phyloP scores from a whole-genome alignment of 176 grass and related monocot genomes.

The Typha latifolia region DNA sequence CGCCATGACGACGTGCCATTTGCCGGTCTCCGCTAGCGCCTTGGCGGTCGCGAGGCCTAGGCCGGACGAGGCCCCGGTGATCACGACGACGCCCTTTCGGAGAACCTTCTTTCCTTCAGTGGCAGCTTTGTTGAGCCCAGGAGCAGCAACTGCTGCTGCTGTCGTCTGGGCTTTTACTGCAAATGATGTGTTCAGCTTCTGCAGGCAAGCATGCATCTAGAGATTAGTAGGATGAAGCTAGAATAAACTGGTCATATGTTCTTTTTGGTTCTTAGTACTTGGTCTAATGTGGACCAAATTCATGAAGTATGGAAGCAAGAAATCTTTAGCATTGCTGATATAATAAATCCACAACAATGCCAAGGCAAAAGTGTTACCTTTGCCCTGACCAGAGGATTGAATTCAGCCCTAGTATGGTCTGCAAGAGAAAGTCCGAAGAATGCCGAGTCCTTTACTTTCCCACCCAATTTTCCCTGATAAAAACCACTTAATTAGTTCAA shows the following conservation, averaged over 20 bases:
- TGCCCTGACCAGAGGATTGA: slow-evolving; percentile 7
- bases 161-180: slow-evolving; percentile 41
- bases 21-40: slow-evolving; percentile 67
- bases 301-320: neutral
- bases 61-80: slow-evolving; percentile 80
- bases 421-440: slow-evolving; percentile 27
- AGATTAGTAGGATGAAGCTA: too few species aligned
- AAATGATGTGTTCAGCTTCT: slow-evolving; percentile 17
- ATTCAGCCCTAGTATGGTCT: slow-evolving; percentile 14
- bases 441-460: slow-evolving; percentile 19
- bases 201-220: slow-evolving; percentile 1
- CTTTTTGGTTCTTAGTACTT: too few species aligned
- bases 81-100: slow-evolving; percentile 68
- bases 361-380: slow-evolving; percentile 12
- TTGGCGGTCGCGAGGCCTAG: slow-evolving; percentile 75
- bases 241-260: too few species aligned
- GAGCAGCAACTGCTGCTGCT: slow-evolving; percentile 30
- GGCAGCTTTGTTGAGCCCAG: slow-evolving; percentile 12
- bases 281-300: too few species aligned
- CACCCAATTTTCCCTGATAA: slow-evolving; percentile 23
- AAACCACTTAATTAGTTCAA: neutral
- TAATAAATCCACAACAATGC: neutral
- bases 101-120: slow-evolving; percentile 53
- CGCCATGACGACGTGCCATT: slow-evolving; percentile 89
- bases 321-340: neutral